phyloP scores from a whole-genome alignment of 257 asterid genomes.

The Fraxinus pennsylvanica region DNA sequence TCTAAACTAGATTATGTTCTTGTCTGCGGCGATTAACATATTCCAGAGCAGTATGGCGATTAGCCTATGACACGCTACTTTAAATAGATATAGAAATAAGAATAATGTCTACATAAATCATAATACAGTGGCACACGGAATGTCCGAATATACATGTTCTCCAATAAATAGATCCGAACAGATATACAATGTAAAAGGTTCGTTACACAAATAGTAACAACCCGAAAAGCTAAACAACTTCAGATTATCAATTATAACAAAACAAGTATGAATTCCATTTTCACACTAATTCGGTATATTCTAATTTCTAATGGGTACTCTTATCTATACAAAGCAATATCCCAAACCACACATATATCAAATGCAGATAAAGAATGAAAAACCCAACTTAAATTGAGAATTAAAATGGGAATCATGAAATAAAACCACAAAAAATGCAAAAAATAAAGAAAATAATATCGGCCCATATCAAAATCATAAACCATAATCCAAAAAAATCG shows the following conservation, averaged over 20 bases:
- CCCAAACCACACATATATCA: background rate
- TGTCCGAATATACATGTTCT: background rate
- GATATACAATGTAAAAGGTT: background rate
- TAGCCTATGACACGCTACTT: constrained; percentile 4
- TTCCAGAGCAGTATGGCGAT: background rate
- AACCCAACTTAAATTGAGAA: background rate
- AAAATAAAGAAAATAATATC: background rate
- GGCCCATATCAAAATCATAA: background rate
- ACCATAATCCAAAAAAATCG: background rate
- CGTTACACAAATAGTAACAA: background rate
- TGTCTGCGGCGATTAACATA: background rate
- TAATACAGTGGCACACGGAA: background rate
- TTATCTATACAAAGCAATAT: background rate
- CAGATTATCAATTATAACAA: background rate
- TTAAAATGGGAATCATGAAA: background rate
- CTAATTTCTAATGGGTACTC: background rate
- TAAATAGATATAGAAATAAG: background rate
- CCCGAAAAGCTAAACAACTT: background rate
- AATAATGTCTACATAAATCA: background rate
- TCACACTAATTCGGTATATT: background rate
- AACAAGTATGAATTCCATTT: background rate
- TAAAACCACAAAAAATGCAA: background rate
- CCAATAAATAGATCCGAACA: background rate
- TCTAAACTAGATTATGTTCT: background rate
- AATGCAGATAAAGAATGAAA: background rate